Conservation (phyloP, 2,329 filamentous ascomycete species). For the Beauveria scarabaeidicola region DNA sequence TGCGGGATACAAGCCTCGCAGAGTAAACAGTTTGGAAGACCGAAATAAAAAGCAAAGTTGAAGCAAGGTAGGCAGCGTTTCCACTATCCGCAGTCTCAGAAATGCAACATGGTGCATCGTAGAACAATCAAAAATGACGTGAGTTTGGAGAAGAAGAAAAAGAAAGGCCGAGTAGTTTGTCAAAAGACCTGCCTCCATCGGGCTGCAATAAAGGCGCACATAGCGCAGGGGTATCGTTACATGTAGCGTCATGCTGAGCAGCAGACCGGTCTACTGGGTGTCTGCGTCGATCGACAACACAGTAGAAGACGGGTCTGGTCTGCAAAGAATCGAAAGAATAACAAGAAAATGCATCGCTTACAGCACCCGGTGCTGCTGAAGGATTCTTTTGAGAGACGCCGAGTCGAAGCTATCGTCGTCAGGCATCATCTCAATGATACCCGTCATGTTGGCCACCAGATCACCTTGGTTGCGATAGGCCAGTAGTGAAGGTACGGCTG, state of each 20-base stretch:
- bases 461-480: slow-evolving; percentile 84
- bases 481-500: slow-evolving; percentile 77
- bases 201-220: background rate
- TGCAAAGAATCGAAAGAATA: background rate
- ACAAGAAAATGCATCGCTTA: slow-evolving; percentile 20
- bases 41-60: background rate
- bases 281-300: background rate
- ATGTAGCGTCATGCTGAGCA: slow-evolving; percentile 8
- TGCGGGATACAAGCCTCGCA: background rate
- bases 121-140: too few species aligned
- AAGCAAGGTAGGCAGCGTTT: background rate
- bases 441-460: slow-evolving; percentile 81
- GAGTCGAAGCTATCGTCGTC: slow-evolving; percentile 53
- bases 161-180: background rate
- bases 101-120: background rate
- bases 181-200: background rate
- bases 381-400: slow-evolving; percentile 42
- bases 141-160: background rate
- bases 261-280: background rate
- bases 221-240: slow-evolving; percentile 19
- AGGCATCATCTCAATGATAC: slow-evolving; percentile 79
- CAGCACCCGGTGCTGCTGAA: slow-evolving; percentile 45
- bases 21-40: background rate
- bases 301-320: background rate
- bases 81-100: background rate